phyloP scores from a whole-genome alignment of 176 grass and related monocot species.

The Carex littledalei region DNA sequence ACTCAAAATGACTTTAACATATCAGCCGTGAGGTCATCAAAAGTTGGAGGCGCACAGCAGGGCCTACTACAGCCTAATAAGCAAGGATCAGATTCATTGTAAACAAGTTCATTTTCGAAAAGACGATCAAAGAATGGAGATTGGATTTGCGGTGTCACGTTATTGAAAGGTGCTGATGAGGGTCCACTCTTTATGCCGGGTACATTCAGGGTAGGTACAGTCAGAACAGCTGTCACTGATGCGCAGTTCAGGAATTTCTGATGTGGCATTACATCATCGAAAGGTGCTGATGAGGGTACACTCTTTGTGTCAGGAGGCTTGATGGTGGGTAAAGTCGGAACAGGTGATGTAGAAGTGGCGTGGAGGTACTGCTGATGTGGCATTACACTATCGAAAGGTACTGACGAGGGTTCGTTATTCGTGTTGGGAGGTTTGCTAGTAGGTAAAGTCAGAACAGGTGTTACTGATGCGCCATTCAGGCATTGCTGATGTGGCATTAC shows the following conservation, averaged over 20 bases:
- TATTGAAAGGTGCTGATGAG: not conserved
- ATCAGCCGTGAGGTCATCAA: constrained; percentile 15
- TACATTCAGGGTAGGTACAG: not conserved
- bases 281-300: not conserved
- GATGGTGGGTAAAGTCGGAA: not conserved
- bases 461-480: not conserved
- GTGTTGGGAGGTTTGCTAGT: not conserved
- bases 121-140: not conserved
- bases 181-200: not conserved
- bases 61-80: not conserved
- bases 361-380: not conserved
- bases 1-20: not conserved
- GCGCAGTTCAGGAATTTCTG: not conserved
- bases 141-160: not conserved
- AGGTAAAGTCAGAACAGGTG: not conserved
- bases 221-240: not conserved
- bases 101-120: not conserved
- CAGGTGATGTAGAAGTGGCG: not conserved
- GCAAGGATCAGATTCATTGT: not conserved
- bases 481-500: not conserved
- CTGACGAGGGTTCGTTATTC: not conserved
- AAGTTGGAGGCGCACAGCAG: not conserved
- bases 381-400: not conserved
- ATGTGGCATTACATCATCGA: not conserved
- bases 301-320: not conserved